Evolutionary conservation across 352 stramenopile species (phyloP).

Genomic region (Phytophthora kernoviae): DNA sequence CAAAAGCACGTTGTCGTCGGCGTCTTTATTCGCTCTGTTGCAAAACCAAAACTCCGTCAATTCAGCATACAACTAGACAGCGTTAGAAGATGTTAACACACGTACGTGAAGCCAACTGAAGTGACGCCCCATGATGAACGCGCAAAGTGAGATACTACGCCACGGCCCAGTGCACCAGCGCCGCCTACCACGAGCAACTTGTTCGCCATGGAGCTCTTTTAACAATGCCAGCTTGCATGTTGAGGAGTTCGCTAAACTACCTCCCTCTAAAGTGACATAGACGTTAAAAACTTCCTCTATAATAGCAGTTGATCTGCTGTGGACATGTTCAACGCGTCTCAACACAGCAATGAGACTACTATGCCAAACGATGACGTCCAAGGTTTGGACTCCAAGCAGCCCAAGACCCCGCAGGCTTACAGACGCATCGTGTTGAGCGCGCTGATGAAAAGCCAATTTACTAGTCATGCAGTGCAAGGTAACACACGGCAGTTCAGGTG

Average conservation of each 20-base stretch:
- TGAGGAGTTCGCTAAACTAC: neutral
- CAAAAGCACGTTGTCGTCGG: constrained; percentile 49
- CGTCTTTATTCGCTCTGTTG: constrained; percentile 58
- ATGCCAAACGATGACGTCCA: too few relatives aligned
- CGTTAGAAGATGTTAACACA: neutral
- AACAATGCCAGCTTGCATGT: neutral
- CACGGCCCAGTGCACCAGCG: constrained; percentile 72
- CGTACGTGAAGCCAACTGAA: constrained; percentile 68
- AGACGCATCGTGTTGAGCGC: too few relatives aligned
- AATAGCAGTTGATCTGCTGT: too few relatives aligned
- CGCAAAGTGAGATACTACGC: constrained; percentile 64
- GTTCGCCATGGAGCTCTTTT: constrained; percentile 38
- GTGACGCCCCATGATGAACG: constrained; percentile 70
- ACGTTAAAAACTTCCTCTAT: too few relatives aligned
- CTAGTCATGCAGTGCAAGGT: too few relatives aligned
- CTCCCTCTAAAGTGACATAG: constrained; percentile 8
- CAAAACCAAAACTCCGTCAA: neutral
- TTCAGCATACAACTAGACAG: neutral
- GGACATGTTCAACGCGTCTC: constrained; percentile 3
- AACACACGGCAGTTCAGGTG: too few relatives aligned
- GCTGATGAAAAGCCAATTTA: too few relatives aligned
- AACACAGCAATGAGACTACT: constrained; percentile 9
- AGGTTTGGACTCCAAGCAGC: too few relatives aligned
- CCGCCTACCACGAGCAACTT: constrained; percentile 80
- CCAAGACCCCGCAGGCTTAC: too few relatives aligned